Percentiles rank a stretch among this genome's conserved stretches.
These are phyloP conservation scores for Crithidia acanthocephali DNA, from an alignment of 208 protist genomes.

Conservation along the genomic window DNA sequence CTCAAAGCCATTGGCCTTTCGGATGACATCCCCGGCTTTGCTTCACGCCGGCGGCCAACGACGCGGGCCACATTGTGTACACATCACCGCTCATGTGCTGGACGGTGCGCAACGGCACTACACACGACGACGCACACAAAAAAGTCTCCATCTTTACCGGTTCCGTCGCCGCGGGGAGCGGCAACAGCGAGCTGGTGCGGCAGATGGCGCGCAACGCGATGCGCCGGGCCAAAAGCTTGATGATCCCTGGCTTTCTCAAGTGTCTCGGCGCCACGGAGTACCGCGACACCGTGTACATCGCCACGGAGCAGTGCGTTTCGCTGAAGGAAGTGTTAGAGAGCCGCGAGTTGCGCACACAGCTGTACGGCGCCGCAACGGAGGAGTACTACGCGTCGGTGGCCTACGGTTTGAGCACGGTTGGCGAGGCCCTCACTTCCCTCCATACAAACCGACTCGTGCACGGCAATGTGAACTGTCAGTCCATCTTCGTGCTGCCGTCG, in stretches of 20 bases:
- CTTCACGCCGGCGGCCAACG: conserved; percentile 43
- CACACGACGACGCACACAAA: conserved; percentile 45
- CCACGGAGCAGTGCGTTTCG: conserved; percentile 74
- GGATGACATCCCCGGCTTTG: conserved; percentile 73
- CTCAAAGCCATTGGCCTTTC: conserved; percentile 73
- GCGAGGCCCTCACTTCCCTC: conserved; percentile 58
- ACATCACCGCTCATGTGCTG: conserved; percentile 45
- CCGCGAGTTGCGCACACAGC: conserved; percentile 23
- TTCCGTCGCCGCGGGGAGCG: conserved; percentile 15
- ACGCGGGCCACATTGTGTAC: conserved; percentile 23
- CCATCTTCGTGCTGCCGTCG: conserved; percentile 64
- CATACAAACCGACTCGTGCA: conserved; percentile 82
- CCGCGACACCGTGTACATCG: conserved; percentile 79
- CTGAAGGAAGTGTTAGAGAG: conserved; percentile 51
- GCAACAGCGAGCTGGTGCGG: conserved; percentile 21
- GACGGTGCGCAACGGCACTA: conserved; percentile 49
- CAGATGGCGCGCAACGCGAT: conserved; percentile 67
- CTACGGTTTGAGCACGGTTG: conserved; percentile 63
- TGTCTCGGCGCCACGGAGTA: conserved; percentile 77
- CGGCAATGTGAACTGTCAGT: conserved; percentile 69
- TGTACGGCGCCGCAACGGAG: conserved; percentile 23
- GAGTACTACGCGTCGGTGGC: conserved; percentile 42
- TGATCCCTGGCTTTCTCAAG: conserved; percentile 75
- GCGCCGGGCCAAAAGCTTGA: conserved; percentile 75
- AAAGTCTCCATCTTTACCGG: conserved; percentile 70